Conservation (phyloP, 148 eudicot genomes). For the Diospyros kaki region DNA sequence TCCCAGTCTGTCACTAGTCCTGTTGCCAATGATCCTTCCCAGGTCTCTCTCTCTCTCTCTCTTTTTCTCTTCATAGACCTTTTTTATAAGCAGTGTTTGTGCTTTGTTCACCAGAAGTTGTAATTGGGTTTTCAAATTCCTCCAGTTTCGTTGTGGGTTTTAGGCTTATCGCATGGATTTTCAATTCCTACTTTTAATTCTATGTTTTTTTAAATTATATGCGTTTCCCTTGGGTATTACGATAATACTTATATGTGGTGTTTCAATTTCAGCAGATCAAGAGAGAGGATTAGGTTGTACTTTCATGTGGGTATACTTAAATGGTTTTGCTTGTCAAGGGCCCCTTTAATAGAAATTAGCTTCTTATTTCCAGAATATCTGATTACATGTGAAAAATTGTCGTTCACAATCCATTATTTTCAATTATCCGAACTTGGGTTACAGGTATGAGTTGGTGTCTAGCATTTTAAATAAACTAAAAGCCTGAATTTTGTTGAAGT, state of each 20-base stretch:
- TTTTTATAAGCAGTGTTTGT: background rate
- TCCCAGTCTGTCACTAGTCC: background rate
- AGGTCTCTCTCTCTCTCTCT: slow-evolving; percentile 6
- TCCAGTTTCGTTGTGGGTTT: background rate
- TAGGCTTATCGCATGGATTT: background rate
- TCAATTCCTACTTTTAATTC: background rate
- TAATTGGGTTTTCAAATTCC: background rate
- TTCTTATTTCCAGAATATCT: background rate
- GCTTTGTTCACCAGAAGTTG: background rate
- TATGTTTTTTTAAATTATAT: background rate
- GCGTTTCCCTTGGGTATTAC: background rate
- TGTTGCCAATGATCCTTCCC: slow-evolving; percentile 10
- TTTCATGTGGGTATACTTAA: background rate
- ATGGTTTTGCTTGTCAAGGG: background rate
- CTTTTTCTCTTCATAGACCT: background rate
- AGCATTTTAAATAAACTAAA: no score
- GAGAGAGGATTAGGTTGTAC: no score
- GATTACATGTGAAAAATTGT: background rate
- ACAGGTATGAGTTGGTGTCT: no score
- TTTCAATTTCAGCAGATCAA: background rate
- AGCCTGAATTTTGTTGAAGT: no score
- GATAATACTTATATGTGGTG: background rate
- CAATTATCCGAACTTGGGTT: no score
- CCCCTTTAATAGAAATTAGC: no score
- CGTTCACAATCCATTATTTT: background rate